Base-by-base conservation (phyloP, 768 basidiomycete genomes). In the Psilocybe tampanensis region DNA sequence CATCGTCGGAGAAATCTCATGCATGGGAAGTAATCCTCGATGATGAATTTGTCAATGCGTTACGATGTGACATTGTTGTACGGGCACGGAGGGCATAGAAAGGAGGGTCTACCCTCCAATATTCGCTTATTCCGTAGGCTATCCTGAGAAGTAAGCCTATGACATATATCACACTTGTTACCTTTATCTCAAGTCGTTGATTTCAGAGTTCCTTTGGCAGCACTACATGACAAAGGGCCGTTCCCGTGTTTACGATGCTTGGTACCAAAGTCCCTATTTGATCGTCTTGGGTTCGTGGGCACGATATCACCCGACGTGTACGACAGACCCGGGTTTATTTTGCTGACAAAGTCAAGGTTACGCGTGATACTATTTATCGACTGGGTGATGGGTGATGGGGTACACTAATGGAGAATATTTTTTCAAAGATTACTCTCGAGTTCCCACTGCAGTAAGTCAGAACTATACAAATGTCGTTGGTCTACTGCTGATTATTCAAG, bases 121-220 rank as follows among this genome's bases (percentile, higher is more conserved):
- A 2, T 72, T 76, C 22, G 68, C 69, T 0, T 74, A 74, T 56
- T 70, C 66, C 1, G 74, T 73, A 0, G 73, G 73, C 52, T 75
- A 76, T 61, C 70, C 71, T 4, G 74, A 76, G 51, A 74, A 73
- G 74, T 71, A 32, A 49, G 67, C 56, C 17, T 36, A 17, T 15
- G 23, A 19, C 17, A 18, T 22, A 54, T 22, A 19, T 18, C 39
- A 18, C 2, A 22, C 7, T 0, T 54, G 4, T 36, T 33, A 29
- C 41, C 12, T 18, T 50, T n/a, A n/a, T n/a, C n/a, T n/a, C n/a
- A n/a, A n/a, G 18, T 33, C 5, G 29, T 5, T 29, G 9, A 24
- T 45, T 19, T 2, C 34, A 64, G 63, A 43, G 22, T 59, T 17
- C 47, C 61, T 2, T 19, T 64, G 2, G 53, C 63, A 2, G 47